These are phyloP conservation scores for Torulaspora gathmanii DNA, from an alignment of 805 yeast genomes.

Conservation along the genomic window DNA sequence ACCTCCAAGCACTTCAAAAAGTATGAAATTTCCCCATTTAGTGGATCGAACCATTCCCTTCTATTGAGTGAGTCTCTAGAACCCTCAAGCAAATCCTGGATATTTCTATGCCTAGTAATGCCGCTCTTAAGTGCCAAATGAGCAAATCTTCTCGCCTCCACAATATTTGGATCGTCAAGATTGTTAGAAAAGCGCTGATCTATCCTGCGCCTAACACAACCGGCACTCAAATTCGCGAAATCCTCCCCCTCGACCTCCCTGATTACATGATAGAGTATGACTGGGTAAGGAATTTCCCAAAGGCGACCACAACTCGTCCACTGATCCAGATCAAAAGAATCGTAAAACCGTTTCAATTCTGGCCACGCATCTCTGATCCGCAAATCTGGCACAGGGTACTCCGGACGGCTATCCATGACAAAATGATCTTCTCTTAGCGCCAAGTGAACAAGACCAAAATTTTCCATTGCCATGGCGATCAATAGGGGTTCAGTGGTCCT, in stretches of 20 bases:
- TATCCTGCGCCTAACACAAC: conserved; percentile 4
- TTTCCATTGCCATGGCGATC: background rate
- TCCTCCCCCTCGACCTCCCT: background rate
- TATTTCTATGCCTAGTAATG: background rate
- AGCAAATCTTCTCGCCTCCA: conserved; percentile 46
- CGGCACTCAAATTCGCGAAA: background rate
- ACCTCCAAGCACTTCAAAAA: conserved; percentile 9
- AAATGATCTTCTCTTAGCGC: conserved; percentile 48
- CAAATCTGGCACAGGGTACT: conserved; percentile 51
- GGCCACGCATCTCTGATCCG: conserved; percentile 70
- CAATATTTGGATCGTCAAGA: conserved; percentile 41
- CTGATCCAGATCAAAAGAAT: conserved; percentile 43
- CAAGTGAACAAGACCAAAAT: conserved; percentile 4
- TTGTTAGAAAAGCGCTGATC: conserved; percentile 1
- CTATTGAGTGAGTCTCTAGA: background rate
- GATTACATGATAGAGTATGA: conserved; percentile 49
- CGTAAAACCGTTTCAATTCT: conserved; percentile 50
- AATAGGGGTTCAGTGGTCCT: conserved; percentile 1
- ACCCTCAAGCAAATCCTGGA: background rate
- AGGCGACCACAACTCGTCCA: conserved; percentile 27
- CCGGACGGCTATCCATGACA: conserved; percentile 74
- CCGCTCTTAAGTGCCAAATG: conserved; percentile 36
- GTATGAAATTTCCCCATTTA: conserved; percentile 9
- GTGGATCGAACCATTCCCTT: conserved; percentile 11
- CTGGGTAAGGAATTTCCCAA: conserved; percentile 61